Evolutionary conservation across 2,329 filamentous ascomycete genomes (phyloP).

Genomic region (Chaetomium globosum): DNA sequence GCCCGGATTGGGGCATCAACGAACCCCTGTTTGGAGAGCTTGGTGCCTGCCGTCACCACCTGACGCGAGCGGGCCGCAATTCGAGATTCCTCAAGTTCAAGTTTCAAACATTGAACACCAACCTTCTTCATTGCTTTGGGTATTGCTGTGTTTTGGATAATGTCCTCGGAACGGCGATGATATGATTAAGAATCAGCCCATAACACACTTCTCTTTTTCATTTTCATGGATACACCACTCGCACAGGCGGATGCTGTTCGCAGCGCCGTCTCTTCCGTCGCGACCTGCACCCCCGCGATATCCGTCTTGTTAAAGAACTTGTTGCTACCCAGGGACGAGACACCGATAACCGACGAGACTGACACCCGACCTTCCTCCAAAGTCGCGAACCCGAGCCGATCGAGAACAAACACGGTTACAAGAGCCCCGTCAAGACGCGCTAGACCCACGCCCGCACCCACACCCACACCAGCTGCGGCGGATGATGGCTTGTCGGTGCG

Average conservation of each 20-base stretch:
- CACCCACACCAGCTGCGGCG: conserved; percentile 4
- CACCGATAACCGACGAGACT: conserved; percentile 19
- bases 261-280: conserved; percentile 49
- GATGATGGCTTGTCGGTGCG: conserved; percentile 53
- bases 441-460: conserved; percentile 39
- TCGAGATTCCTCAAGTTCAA: conserved; percentile 19
- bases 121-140: conserved; percentile 26
- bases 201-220: conserved; percentile 32
- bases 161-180: conserved; percentile 39
- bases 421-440: conserved; percentile 36
- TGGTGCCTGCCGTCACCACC: conserved; percentile 13
- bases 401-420: conserved; percentile 36
- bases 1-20: conserved; percentile 21
- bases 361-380: conserved; percentile 27
- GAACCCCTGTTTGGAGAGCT: conserved; percentile 15
- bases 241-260: conserved; percentile 52
- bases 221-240: conserved; percentile 46
- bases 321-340: conserved; percentile 45
- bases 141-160: conserved; percentile 37
- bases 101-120: conserved; percentile 7
- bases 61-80: conserved; percentile 21
- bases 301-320: conserved; percentile 51
- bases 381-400: conserved; percentile 38
- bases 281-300: conserved; percentile 53
- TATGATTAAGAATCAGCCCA: conserved; percentile 42